Percentiles rank a stretch among this genome's conserved stretches.
Conservation (phyloP, 139 green algal species). For the Pseudopediastrum boryanum region DNA sequence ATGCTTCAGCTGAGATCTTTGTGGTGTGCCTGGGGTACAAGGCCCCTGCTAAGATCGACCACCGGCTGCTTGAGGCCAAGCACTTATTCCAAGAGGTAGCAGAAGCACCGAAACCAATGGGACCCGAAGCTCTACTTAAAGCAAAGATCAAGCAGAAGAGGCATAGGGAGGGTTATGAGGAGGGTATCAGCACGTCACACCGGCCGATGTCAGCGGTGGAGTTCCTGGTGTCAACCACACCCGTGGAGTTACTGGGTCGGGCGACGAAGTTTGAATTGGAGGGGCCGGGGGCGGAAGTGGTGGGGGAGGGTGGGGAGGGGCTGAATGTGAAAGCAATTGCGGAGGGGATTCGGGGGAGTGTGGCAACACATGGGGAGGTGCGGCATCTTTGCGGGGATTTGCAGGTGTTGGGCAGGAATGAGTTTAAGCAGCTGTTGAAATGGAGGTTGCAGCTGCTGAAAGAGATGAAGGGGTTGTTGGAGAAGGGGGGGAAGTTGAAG, state of each 20-base stretch:
- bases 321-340: background rate
- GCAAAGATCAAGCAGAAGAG: slow-evolving; percentile 79
- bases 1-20: slow-evolving; percentile 96
- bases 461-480: slow-evolving; percentile 49
- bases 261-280: slow-evolving; percentile 54
- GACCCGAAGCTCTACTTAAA: slow-evolving; percentile 82
- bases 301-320: slow-evolving; percentile 11
- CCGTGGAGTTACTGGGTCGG: slow-evolving; percentile 90
- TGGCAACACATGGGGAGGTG: slow-evolving; percentile 84
- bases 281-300: slow-evolving; percentile 14
- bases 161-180: slow-evolving; percentile 92
- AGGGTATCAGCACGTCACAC: slow-evolving; percentile 80
- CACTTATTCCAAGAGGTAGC: slow-evolving; percentile 83
- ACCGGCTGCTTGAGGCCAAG: slow-evolving; percentile 91
- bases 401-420: slow-evolving; percentile 89
- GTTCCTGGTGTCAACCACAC: slow-evolving; percentile 82
- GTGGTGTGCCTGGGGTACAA: slow-evolving; percentile 97
- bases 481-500: slow-evolving; percentile 21
- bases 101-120: slow-evolving; percentile 56
- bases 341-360: slow-evolving; percentile 57
- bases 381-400: slow-evolving; percentile 86
- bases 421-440: slow-evolving; percentile 98
- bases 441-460: slow-evolving; percentile 66
- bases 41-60: slow-evolving; percentile 96
- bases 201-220: slow-evolving; percentile 53